Base-by-base conservation (phyloP, 2,329 filamentous ascomycete species). In the Magnaporthales sp. region DNA sequence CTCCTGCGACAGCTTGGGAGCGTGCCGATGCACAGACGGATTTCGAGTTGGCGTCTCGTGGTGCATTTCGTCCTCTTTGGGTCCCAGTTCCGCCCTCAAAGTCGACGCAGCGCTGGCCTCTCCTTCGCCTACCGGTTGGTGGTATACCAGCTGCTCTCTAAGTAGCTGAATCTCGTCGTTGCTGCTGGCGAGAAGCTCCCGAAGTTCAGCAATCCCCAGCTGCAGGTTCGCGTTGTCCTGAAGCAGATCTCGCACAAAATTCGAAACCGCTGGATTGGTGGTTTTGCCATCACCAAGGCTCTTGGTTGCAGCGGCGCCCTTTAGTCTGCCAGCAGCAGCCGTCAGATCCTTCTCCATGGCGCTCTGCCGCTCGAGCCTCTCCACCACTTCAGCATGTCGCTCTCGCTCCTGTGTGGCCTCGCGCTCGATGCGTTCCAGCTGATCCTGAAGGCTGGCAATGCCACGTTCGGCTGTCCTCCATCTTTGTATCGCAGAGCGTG, bases 201-300 rank as follows among this genome's bases (percentile, higher is more conserved):
- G 86, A 63, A 99, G 80, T 79, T 99, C 95, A 65, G 93, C 87
- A 68, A 98, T 96, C 19, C 93, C 93, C 69, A 95, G 84, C 76
- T 99, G 95, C 61, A 99, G 80, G 71, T 92, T 97, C 10, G 93
- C 92, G 74, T 99, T 99, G 76, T 99, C 95, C 73, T 96, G 90
- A 22, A 99, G 81, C 67, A 99, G 91, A 75, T 98, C 95, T 71
- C 93, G 92, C 67, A 99, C 95, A 72, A 99, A 98, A 74, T 96
- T 92, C 24, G 92, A 93, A n/a, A 98, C 92, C 51, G 96, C 92
- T 67, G 82, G 88, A 68, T 83, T 87, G 10, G 86, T 83, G 67
- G 80, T 81, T 70, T 85, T 85, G 31, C 85, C 83, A 3, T 84
- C 83, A 3, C 83, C 83, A 56, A 91, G 79, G 2, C 87, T 87